Base-by-base conservation (phyloP, 805 yeast species). In the Candida coleopterorum region DNA sequence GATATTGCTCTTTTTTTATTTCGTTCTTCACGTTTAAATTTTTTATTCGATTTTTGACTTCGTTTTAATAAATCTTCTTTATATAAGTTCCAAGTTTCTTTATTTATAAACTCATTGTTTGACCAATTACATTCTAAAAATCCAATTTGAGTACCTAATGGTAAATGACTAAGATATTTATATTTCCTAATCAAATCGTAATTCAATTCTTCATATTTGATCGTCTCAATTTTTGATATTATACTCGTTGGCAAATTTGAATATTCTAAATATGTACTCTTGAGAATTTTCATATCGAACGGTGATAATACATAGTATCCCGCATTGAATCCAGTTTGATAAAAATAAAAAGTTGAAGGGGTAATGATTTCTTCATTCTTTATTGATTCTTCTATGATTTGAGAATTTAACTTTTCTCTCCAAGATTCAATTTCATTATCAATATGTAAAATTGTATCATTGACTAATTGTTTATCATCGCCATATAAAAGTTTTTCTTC, bases 91-190 rank as follows among this genome's bases (percentile, higher is more conserved):
- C 62, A 68, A 36, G 56, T 58, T 35, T 58, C 68, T n/a, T 42
- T 41, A 16, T 45, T 38, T 9, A 66, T 47, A 34, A 38, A 55
- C 39, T 57, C 64, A 46, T 57, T 64, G 11, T 56, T 42, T 22
- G 38, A 43, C 97, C 97, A 90, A 53, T 86, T 81, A 35, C 96
- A 74, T 49, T 93, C 97, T 37, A 93, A 53, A 44, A 85, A 79
- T 9, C 88, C 94, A 29, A 90, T 57, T 35, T 82, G 84, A 0
- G 96, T 82, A 2, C 97, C 97, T 20, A 76, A 55, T 0, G 98
- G 97, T 16, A 88, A 59, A 56, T 90, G 90, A 1, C 84, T 72
- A 39, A 93, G 60, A 55, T 84, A 87, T 56, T 87, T 89, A 54
- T 72, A 72, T 45, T 79, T 76, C 35, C 74, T 72, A 2, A 75